Base-by-base conservation (phyloP, 2,329 filamentous ascomycete species). In the Cryphonectria naterciae region DNA sequence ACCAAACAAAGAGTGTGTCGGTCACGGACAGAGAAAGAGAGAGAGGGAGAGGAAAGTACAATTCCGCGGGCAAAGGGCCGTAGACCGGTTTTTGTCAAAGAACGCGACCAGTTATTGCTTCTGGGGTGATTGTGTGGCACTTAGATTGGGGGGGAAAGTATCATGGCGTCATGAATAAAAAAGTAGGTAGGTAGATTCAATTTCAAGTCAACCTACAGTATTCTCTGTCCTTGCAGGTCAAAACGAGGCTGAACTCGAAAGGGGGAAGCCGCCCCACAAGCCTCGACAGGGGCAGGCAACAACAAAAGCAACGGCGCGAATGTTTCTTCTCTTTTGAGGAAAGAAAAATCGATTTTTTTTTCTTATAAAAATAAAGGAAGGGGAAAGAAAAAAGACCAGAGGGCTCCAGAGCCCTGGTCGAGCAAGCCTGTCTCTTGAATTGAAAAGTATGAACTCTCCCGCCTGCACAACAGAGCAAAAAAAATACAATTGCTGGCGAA, bases 131-230 rank as follows among this genome's bases (percentile, higher is more conserved):
- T 61, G 37, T 64, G n/a, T 43, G 39, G 37, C 39, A 64, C 46
- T 19, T 28, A 41, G 22, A 22, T 22, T 35, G 19, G 8, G 19
- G 7, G 39, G n/a, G 35, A 67, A 56, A 41, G 54, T 56, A 60
- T 25, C 63, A 70, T 70, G 68, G 58, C 64, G 68, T 70, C 68
- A 70, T 70, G 68, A 67, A 54, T 43, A 49, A 49, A 49, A n/a
- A 49, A 43, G n/a, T n/a, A 32, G 28, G 15, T 6, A 52, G 56
- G 49, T 43, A 67, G 62, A 66, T 60, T 56, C 54, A 37, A 62
- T 49, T 61, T 56, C 28, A 58, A 8, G 25, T 58, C 54, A 35
- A 15, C 52, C n/a, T 22, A 49, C 28, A 32, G 28, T 32, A 32
- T 32, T 5, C 43, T 49, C 19, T 49, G 43, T 56, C 56, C 28